Percentiles rank a stretch among this genome's conserved stretches.
Evolutionary conservation across 306 rosid genomes (phyloP).

Genomic region (Cercis canadensis): DNA sequence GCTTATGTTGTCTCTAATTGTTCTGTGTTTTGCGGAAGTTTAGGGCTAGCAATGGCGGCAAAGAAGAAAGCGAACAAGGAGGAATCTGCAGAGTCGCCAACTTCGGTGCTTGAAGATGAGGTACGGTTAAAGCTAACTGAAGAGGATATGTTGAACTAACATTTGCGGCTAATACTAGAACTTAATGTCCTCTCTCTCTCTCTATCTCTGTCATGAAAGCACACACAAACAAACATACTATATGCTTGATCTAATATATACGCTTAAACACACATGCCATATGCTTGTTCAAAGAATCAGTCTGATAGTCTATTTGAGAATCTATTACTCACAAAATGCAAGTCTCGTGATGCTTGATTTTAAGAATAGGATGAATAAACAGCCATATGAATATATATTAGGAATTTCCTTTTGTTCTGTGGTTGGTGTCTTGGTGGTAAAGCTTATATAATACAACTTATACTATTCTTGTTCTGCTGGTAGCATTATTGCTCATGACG

Average conservation of each 20-base stretch:
- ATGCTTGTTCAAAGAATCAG: neutral
- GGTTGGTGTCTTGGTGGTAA: neutral
- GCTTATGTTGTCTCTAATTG: neutral
- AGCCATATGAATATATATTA: neutral
- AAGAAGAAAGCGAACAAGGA: constrained; percentile 46
- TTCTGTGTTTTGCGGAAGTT: neutral
- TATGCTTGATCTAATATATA: neutral
- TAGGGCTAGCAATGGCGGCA: constrained; percentile 66
- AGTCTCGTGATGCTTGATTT: neutral
- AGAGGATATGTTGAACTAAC: no score
- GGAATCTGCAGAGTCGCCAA: constrained; percentile 70
- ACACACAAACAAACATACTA: no score
- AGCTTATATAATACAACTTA: neutral
- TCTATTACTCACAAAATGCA: neutral
- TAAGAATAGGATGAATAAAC: no score
- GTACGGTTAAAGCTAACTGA: no score
- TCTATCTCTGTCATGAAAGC: no score
- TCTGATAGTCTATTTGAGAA: neutral
- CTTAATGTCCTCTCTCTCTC: no score
- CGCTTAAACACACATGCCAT: neutral
- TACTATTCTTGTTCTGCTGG: constrained; percentile 11
- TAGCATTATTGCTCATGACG: constrained; percentile 23
- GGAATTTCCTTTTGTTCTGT: neutral
- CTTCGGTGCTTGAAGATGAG: constrained; percentile 87
- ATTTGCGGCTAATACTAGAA: no score